Evolutionary conservation across 2,329 filamentous ascomycete genomes (phyloP), one percentile per base, ranked within the genome.

Genomic region (Paracoccidioides brasiliensis): DNA sequence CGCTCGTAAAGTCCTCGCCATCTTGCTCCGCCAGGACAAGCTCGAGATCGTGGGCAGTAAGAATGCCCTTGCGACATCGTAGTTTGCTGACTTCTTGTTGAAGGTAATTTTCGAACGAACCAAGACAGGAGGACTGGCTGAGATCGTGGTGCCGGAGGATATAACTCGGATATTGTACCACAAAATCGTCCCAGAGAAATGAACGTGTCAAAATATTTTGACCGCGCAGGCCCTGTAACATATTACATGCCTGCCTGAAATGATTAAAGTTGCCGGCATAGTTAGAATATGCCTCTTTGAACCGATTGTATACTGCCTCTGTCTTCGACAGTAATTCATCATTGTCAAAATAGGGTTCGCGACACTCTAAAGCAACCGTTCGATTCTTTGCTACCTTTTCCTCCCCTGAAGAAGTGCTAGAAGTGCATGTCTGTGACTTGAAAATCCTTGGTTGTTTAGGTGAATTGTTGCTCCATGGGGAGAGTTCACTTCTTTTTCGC

Each of bases 181-280:
- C 62, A 56, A 74, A 76, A 58, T 76, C 74, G 61, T 76, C 74
- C 70, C 73, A 75, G 12, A 76, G 55, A 30, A 66, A 70, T 10
- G 68, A 72, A 52, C 67, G 64, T 41, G 66, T 60, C 40, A 72
- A 57, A 33, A 63, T 53, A 4, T 66, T 70, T 15, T 59, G 54
- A 22, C 57, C 57, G n/a, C 67, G 59, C 41, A 74, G 59, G 12
- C 58, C 58, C 30, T 68, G 64, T 41, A 75, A 60, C 51, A 66
- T 70, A 15, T 58, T 60, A 55, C 72, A 74, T 30, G 74, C 59
- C n/a, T 64, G 61, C 22, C 59, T 60, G 53, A 76, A 76, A 59
- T 73, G 66, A 5, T 58, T 56, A 28, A 70, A 64, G 54, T 69
- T 64, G 12, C 73, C 73, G 6, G 55, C 35, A 55, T 76, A 76